Conservation (phyloP, 1,284 basidiomycete species). For the Apiotrichum veenhuisii region DNA sequence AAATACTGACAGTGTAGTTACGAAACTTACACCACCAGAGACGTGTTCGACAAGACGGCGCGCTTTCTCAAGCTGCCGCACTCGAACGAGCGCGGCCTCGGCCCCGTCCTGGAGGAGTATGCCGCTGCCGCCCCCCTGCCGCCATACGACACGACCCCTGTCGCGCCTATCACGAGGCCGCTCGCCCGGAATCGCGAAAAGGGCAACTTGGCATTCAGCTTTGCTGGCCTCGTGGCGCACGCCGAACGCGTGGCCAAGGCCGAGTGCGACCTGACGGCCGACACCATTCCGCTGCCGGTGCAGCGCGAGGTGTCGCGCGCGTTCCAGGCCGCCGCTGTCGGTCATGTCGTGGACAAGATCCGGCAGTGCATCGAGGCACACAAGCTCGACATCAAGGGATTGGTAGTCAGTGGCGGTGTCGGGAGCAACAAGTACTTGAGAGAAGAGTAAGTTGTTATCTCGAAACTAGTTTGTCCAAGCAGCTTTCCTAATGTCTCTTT, state of each 20-base stretch:
- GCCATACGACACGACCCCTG: conserved; percentile 28
- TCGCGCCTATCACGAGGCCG: conserved; percentile 56
- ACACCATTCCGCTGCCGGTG: conserved; percentile 11
- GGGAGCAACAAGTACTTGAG: conserved; percentile 75
- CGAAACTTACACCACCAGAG: conserved; percentile 46
- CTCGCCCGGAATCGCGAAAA: conserved; percentile 44
- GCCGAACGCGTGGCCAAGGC: conserved; percentile 42
- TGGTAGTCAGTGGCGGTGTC: conserved; percentile 86
- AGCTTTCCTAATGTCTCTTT: not conserved
- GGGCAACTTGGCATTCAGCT: conserved; percentile 64
- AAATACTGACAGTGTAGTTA: conserved; percentile 7
- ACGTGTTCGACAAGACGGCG: conserved; percentile 74
- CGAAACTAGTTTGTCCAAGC: not conserved
- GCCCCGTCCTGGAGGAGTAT: conserved; percentile 72
- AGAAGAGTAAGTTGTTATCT: conserved; percentile 53
- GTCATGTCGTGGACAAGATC: conserved; percentile 72
- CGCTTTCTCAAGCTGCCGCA: conserved; percentile 64
- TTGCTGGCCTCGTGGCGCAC: conserved; percentile 65
- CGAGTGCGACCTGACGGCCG: not conserved
- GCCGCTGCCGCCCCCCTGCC: conserved; percentile 28
- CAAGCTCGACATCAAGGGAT: conserved; percentile 51
- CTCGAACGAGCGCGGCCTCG: conserved; percentile 59
- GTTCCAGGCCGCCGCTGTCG: conserved; percentile 69
- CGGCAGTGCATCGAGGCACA: conserved; percentile 57
- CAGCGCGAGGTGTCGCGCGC: conserved; percentile 57